Conservation (phyloP, 225 moss, liverwort and hornwort species). For the Sphagnum contortum region DNA sequence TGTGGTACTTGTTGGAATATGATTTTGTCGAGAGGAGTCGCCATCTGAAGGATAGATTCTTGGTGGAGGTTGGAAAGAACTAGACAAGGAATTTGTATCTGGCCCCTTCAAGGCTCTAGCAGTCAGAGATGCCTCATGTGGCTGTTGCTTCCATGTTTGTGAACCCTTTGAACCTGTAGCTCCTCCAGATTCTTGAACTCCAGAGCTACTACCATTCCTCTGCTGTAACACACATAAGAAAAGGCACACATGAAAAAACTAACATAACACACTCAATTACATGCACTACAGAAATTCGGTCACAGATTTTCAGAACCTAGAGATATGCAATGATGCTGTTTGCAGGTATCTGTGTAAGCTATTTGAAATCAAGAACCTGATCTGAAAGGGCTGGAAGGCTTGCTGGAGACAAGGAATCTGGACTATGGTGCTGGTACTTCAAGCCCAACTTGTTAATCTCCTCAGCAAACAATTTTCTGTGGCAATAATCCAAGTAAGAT, state of each 20-base stretch:
- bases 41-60: background rate
- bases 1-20: conserved; percentile 3
- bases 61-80: background rate
- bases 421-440: background rate
- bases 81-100: conserved; percentile 3
- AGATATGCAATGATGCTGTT: no score
- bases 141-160: conserved; percentile 2
- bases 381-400: conserved; percentile 3
- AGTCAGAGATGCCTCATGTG: background rate
- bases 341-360: background rate
- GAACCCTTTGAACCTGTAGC: background rate
- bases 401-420: background rate
- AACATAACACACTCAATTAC: background rate
- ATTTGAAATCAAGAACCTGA: conserved; percentile 2
- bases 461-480: conserved; percentile 18
- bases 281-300: no score
- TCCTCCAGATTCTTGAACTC: conserved; percentile 1
- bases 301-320: no score
- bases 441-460: background rate
- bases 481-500: no score
- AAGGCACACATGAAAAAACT: background rate
- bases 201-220: background rate
- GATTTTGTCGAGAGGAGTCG: conserved; percentile 11
- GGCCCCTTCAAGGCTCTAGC: background rate
- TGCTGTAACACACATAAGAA: conserved; percentile 1